Base-by-base conservation (phyloP, 140 eudicot species). In the Flaveria floridana region DNA sequence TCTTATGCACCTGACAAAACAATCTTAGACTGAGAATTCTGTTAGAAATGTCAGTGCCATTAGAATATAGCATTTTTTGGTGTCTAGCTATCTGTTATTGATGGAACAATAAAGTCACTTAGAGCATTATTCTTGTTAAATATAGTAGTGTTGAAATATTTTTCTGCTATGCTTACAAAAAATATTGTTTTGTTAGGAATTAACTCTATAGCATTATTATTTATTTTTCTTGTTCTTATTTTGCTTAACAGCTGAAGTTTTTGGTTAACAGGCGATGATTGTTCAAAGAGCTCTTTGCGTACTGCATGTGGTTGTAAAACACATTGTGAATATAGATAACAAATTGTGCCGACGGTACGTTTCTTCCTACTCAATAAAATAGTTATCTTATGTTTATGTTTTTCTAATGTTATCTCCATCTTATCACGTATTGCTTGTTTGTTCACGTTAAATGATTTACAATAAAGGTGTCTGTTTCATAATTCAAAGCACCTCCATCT, bases 211-310 rank as follows among this genome's bases (percentile, higher is more conserved):
- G 41, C 59, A 34, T 1, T 5, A 15, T 47, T 57, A 4, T 65
- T 71, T 30, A 26, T 34, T 42, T 20, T 51, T 65, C 14, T 57
- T 76, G 68, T 56, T 21, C 52, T 44, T 39, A 9, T 65, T 34
- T 70, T 70, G 70, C 62, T 70, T 51, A 72, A 61, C 11, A 61
- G 47, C 63, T 51, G 25, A 55, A 34, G 21, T 59, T 50, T 59
- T 80, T 74, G 74, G 78, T 73, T 53, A 53, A 76, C 96, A 91
- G 97, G 85, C 55, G 68, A 81, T 68, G 77, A 82, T 91, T 77
- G 86, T 86, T 79, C 83, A 78, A 51, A 81, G 84, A 73, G 83
- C 93, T 77, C 85, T 91, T 56, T 80, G 89, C 28, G 80, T 91
- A 57, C 71, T 91, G 26, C 88, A 78, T 81, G 77, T 74, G 65